phyloP scores from a whole-genome alignment of 202 grass and related monocot genomes.

The Carex arenaria region DNA sequence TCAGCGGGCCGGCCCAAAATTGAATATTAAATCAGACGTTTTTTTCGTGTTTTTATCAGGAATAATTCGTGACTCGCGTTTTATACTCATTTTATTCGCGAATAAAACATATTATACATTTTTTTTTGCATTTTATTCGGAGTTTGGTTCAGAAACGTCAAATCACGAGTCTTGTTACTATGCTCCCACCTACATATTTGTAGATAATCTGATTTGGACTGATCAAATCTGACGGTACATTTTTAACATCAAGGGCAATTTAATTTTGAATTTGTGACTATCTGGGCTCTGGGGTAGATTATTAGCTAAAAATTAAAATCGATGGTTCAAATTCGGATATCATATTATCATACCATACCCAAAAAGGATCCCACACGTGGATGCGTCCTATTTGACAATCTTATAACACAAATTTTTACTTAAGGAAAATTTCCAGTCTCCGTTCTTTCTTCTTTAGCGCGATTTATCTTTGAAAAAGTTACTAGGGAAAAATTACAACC shows the following conservation, averaged over 20 bases:
- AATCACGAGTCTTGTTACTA: no score
- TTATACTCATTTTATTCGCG: no score
- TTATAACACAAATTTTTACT: not conserved
- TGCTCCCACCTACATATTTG: not conserved
- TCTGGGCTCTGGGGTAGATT: no score
- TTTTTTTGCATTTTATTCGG: no score
- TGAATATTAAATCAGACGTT: no score
- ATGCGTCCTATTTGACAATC: not conserved
- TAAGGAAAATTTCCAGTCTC: not conserved
- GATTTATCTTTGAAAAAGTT: not conserved
- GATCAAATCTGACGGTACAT: not conserved
- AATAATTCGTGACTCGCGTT: no score
- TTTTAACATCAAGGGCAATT: not conserved
- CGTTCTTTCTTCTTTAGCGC: not conserved
- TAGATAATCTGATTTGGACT: not conserved
- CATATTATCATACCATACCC: not conserved
- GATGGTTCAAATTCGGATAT: not conserved
- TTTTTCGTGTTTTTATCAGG: no score
- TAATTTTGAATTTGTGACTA: no score
- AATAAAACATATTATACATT: no score
- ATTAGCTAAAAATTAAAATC: no score
- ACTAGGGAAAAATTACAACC: not conserved
- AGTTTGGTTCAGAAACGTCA: no score
- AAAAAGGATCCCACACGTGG: not conserved
- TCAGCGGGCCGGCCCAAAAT: no score